Base-by-base conservation (phyloP, 306 rosid genomes). In the Dryas octopetala region DNA sequence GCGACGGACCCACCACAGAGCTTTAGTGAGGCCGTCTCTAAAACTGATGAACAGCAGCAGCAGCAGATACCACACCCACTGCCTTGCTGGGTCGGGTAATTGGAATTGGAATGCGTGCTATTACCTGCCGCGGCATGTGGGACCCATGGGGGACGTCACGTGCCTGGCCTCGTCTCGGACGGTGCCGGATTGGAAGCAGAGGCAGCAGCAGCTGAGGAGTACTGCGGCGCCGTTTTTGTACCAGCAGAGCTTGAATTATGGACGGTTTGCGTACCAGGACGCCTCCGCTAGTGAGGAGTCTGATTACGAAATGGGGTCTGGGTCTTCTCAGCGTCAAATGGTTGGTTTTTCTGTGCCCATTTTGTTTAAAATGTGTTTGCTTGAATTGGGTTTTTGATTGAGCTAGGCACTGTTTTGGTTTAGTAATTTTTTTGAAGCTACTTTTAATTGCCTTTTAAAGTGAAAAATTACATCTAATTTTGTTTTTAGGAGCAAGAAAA, bases 221-320 rank as follows among this genome's bases (percentile, higher is more conserved):
- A 65, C 86, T 4, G 8, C 58, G 14, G 67, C 74, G 71, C 91
- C 93, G 11, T 61, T 66, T 50, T 87, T 83, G 86, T 82, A 78
- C 70, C 88, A 85, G 72, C 88, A 81, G 47, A 78, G 38, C 70
- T 87, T 87, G 48, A 69, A 64, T 62, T 94, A 88, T 28, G 96
- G 97, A 6, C 90, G 91, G 71, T 87, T 83, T 61, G 95, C 98
- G 13, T 94, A 82, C 57, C 83, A 82, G 38, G 94, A 89, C 41
- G 74, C 17, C 5, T 78, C 93, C 47, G 82, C 84, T 67, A 76
- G 91, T 70, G 97, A 91, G 10, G 98, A 94, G 0, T 88, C 96
- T 28, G 97, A 94, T 47, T 40, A 62, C 7, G 95, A 90, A 58
- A 51, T 77, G n/a, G 87, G 68, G 44, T 62, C 88, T 32, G 68